Evolutionary conservation across 768 basidiomycete species (phyloP).

Genomic region (Suillus clintonianus): DNA sequence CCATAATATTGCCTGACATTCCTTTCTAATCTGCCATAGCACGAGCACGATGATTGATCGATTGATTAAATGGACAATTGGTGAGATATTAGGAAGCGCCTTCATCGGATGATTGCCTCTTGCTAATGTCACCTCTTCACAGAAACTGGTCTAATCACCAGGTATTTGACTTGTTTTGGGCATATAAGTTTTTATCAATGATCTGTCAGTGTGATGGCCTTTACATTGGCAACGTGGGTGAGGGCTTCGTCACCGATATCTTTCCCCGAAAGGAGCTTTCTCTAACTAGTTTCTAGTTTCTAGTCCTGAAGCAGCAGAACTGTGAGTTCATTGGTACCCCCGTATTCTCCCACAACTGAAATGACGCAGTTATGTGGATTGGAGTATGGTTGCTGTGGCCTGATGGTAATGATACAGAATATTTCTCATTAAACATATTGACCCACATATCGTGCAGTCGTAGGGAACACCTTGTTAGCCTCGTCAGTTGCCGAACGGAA

Average conservation of each 20-base stretch:
- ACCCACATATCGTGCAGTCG: neutral
- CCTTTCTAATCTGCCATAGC: neutral
- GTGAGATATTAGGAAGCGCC: neutral
- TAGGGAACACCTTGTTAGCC: neutral
- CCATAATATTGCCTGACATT: neutral
- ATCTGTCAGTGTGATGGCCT: neutral
- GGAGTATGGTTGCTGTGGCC: neutral
- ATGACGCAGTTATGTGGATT: neutral
- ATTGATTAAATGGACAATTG: neutral
- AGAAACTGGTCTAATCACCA: neutral
- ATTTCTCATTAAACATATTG: neutral
- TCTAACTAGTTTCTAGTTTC: neutral
- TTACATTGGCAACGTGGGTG: neutral
- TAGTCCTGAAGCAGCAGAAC: neutral
- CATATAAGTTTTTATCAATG: neutral
- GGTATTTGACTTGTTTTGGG: neutral
- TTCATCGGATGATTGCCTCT: neutral
- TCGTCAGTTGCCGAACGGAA: neutral
- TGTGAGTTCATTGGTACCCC: neutral
- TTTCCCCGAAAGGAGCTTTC: neutral
- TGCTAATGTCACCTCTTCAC: neutral
- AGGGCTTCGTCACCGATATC: neutral
- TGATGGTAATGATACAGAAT: neutral
- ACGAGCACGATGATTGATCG: neutral
- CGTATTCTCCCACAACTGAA: neutral